Conservation (phyloP, 306 rosid species). For the Medicago arabica region DNA sequence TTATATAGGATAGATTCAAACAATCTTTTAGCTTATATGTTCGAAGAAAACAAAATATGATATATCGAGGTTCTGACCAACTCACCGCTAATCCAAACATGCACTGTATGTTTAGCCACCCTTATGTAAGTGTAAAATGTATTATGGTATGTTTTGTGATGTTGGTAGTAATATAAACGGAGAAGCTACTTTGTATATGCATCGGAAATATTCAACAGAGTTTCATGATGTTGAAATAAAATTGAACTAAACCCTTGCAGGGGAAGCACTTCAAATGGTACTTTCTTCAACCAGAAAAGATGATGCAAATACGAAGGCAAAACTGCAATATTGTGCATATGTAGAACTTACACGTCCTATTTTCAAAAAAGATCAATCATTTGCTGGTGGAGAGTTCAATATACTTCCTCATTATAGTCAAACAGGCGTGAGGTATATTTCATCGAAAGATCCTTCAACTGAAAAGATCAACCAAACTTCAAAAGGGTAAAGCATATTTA, state of each 20-base stretch:
- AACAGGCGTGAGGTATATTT: conserved; percentile 49
- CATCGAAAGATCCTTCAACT: not conserved
- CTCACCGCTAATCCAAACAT: no score
- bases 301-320: conserved; percentile 35
- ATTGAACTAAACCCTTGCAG: conserved; percentile 46
- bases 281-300: conserved; percentile 52
- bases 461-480: conserved; percentile 19
- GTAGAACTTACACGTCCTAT: conserved; percentile 66
- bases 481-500: conserved; percentile 20
- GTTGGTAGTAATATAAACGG: not conserved
- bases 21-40: no score
- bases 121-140: no score
- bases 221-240: not conserved
- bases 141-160: no score
- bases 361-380: conserved; percentile 38
- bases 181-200: not conserved
- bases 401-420: conserved; percentile 46
- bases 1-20: no score
- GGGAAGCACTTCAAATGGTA: conserved; percentile 74
- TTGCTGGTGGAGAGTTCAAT: conserved; percentile 58
- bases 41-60: no score
- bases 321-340: conserved; percentile 68
- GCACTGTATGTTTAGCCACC: no score
- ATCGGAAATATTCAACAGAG: not conserved
- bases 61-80: no score